phyloP scores from a whole-genome alignment of 768 basidiomycete genomes.

The Pulveroboletus frians region DNA sequence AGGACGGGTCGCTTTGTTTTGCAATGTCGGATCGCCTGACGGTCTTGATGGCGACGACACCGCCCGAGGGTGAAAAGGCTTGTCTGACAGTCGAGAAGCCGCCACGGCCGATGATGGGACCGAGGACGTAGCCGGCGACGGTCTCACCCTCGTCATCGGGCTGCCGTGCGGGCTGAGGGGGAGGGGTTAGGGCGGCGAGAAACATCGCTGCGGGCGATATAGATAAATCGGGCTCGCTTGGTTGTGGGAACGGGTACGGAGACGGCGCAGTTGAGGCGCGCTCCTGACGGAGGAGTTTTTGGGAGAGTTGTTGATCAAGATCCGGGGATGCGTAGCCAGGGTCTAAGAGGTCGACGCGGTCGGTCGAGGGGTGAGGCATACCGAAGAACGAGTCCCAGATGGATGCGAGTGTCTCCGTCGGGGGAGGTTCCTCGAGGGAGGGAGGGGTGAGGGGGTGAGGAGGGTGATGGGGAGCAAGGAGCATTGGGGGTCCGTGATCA shows the following conservation, averaged over 20 bases:
- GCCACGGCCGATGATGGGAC: conserved; percentile 70
- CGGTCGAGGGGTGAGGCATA: background rate
- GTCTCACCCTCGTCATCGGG: conserved; percentile 65
- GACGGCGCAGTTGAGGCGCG: background rate
- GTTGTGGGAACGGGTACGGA: conserved; percentile 4
- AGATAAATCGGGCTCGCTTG: conserved; percentile 35
- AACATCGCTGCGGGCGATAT: conserved; percentile 73
- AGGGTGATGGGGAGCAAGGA: background rate
- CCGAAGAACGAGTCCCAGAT: conserved; percentile 7
- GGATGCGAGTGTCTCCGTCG: too few relatives aligned
- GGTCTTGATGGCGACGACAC: conserved; percentile 80
- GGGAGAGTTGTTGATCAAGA: conserved; percentile 26
- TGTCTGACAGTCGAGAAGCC: conserved; percentile 77
- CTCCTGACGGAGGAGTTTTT: conserved; percentile 10
- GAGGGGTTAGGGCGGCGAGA: conserved; percentile 56
- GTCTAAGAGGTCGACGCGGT: background rate
- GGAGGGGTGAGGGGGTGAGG: background rate
- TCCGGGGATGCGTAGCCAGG: conserved; percentile 15
- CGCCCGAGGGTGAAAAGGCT: conserved; percentile 58
- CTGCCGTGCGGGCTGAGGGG: conserved; percentile 30
- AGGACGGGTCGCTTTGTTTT: conserved; percentile 45
- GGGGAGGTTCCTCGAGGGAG: background rate
- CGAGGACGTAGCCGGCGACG: conserved; percentile 71
- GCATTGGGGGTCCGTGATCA: conserved; percentile 3
- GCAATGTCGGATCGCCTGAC: conserved; percentile 55